Conservation (phyloP, 495 filamentous ascomycete genomes). For the Hypomontagnella submonticulosa region DNA sequence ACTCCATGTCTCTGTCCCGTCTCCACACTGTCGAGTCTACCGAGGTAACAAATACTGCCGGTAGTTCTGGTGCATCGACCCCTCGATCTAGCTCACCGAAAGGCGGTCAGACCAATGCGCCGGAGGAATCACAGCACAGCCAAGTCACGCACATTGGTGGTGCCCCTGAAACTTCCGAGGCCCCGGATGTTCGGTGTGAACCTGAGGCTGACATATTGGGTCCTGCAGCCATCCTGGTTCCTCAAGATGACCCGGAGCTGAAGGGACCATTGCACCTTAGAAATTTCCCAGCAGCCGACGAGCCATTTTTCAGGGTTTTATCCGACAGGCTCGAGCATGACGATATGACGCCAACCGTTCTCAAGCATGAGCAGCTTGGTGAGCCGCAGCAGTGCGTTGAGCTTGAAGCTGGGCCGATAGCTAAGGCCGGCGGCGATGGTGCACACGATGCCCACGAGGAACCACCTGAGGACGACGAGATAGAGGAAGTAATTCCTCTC, state of each 20-base stretch:
- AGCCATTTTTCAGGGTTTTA: slow-evolving; percentile 56
- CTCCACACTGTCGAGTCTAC: slow-evolving; percentile 53
- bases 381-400: background rate
- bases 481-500: slow-evolving; percentile 65
- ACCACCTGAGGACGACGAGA: slow-evolving; percentile 52
- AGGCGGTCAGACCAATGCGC: slow-evolving; percentile 16
- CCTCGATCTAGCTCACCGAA: slow-evolving; percentile 36
- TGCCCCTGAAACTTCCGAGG: background rate
- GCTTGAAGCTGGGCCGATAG: slow-evolving; percentile 4
- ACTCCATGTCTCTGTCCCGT: slow-evolving; percentile 54
- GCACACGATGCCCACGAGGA: slow-evolving; percentile 30
- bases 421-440: slow-evolving; percentile 22
- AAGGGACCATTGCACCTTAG: slow-evolving; percentile 58
- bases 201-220: slow-evolving; percentile 5
- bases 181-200: slow-evolving; percentile 3
- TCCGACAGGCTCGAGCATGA: slow-evolving; percentile 55
- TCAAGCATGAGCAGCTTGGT: slow-evolving; percentile 40
- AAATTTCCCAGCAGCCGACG: slow-evolving; percentile 59
- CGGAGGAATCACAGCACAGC: background rate
- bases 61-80: slow-evolving; percentile 54
- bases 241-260: slow-evolving; percentile 49
- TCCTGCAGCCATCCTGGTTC: slow-evolving; percentile 17
- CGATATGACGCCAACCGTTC: slow-evolving; percentile 52
- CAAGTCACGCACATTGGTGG: background rate
- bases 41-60: slow-evolving; percentile 47